Evolutionary conservation across 768 basidiomycete species (phyloP), one percentile per base, ranked within the genome.

Genomic region (Trametes maxima): DNA sequence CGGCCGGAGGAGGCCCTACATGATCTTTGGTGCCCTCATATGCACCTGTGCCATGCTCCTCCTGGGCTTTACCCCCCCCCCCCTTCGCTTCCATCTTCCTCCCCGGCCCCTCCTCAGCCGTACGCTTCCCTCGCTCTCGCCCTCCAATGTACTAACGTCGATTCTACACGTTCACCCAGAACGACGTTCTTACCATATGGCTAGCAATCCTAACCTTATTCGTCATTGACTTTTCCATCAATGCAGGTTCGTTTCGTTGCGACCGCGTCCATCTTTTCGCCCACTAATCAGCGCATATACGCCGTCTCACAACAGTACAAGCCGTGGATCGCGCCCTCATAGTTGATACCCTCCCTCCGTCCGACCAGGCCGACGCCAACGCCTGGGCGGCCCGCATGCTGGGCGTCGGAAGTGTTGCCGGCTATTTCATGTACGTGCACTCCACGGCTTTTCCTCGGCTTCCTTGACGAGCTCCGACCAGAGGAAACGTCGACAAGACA

Each of bases 311-410:
- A 33, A 33, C 28, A 33, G 94, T 95, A 2, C 90, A 90, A 78
- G 92, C 94, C 0, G 85, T 94, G 19, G 94, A 97, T 72, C 90
- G 95, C 49, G 92, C 95, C 0, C 81, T 97, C 11, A 78, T 98
- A 8, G 92, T 98, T 0, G 95, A 98, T 70, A 90, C 83, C 0
- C 73, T 96, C 4, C 88, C 94, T 0, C 77, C 89, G 0, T 71
- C 82, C 1, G 78, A 85, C 24, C 95, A 98, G 72, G 86, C 94
- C 6, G 78, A 82, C 10, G 95, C 91, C 0, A 97, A 95, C 70
- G 95, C 95, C 0, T 98, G 95, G 95, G 95, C 94, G 0, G 93
- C 92, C 0, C 79, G 89, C n/a, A 95, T 97, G 93, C 76, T 90
- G 46, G 92, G 92, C 1, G 68, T 95, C 25, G 95, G 95, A 12